Conservation (phyloP, 805 yeast genomes). For the Deakozyma indianensis region DNA sequence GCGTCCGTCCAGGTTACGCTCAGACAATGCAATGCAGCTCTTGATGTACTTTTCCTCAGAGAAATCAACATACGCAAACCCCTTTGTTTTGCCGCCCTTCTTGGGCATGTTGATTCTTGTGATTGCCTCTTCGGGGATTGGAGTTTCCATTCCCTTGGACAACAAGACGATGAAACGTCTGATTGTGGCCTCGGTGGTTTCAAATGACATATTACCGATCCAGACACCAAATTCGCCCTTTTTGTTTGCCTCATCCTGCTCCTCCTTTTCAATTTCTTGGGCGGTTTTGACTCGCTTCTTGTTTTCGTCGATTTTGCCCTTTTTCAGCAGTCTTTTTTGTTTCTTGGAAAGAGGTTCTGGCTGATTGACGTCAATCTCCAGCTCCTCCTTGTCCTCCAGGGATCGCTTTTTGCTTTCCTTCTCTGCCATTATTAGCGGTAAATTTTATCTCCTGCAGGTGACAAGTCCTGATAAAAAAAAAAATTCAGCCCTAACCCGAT, state of each 20-base stretch:
- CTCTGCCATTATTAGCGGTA: too few relatives aligned
- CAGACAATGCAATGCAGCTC: slow-evolving; percentile 54
- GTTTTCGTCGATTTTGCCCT: slow-evolving; percentile 29
- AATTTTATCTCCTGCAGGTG: too few relatives aligned
- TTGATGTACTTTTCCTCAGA: slow-evolving; percentile 42
- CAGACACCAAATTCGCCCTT: slow-evolving; percentile 62
- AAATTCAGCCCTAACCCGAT: too few relatives aligned
- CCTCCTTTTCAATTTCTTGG: slow-evolving; percentile 12
- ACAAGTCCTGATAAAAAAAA: too few relatives aligned
- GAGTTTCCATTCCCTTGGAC: slow-evolving; percentile 13
- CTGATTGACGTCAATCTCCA: slow-evolving; percentile 30
- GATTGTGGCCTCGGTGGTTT: slow-evolving; percentile 65
- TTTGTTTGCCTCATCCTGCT: slow-evolving; percentile 13
- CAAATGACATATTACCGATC: slow-evolving; percentile 87
- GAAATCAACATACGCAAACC: slow-evolving; percentile 88
- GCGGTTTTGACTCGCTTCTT: slow-evolving; percentile 20
- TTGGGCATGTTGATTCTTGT: slow-evolving; percentile 71
- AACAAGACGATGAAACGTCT: slow-evolving; percentile 48
- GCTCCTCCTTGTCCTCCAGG: slow-evolving; percentile 16
- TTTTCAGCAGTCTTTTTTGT: slow-evolving; percentile 73
- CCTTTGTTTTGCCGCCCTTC: slow-evolving; percentile 35
- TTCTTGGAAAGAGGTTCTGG: slow-evolving; percentile 82
- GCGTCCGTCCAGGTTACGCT: slow-evolving; percentile 65
- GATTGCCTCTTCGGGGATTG: slow-evolving; percentile 44
- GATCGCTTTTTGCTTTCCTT: too few relatives aligned